Base-by-base conservation (phyloP, 768 basidiomycete species). In the Brasilioporus rufonigricans region DNA sequence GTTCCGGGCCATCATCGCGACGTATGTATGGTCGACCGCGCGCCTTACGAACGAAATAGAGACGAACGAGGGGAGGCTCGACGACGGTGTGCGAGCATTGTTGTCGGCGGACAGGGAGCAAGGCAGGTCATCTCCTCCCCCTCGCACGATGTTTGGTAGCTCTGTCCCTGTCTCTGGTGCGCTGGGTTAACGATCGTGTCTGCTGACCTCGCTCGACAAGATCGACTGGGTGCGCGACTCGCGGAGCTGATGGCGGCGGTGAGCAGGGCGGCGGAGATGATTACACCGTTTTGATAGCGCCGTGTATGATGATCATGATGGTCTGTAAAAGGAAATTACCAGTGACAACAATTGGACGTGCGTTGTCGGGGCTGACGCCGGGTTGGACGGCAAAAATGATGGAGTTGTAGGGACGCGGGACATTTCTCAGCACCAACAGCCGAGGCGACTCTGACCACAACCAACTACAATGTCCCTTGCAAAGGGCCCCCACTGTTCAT, bases 401-500 rank as follows among this genome's bases (percentile, higher is more conserved):
- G 56, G 48, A 54, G 44, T 50, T 36, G 18, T 38, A 46, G 23
- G 21, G 40, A 29, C 27, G 27, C 27, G 27, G 16, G 46, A 33
- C 48, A 31, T 59, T 59, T 58, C 56, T 56, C 58, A 52, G 46
- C 39, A 53, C 40, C 21, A 33, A 29, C 27, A 29, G 9, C 27
- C 27, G 27, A 29, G 27, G 27, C 9, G 27, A 29, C 27, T 29
- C 27, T 43, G n/a, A 40, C 43, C 19, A 35, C 48, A 18, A 56
- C 33, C n/a, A n/a, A 8, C 18, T 11, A 27, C 21, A 11, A 68
- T 87, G 85, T 69, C 80, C 48, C 55, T 62, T 2, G 78, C 76
- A 73, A 78, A 81, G 74, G 81, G 82, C 38, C 83, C 89, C 54
- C 89, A 91, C 70, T 91, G 89, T 62, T 91, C 93, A 19, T 98